These are phyloP conservation scores for Dioscorea cayenensis DNA, from an alignment of 116 monocot genomes.

Conservation along the genomic window DNA sequence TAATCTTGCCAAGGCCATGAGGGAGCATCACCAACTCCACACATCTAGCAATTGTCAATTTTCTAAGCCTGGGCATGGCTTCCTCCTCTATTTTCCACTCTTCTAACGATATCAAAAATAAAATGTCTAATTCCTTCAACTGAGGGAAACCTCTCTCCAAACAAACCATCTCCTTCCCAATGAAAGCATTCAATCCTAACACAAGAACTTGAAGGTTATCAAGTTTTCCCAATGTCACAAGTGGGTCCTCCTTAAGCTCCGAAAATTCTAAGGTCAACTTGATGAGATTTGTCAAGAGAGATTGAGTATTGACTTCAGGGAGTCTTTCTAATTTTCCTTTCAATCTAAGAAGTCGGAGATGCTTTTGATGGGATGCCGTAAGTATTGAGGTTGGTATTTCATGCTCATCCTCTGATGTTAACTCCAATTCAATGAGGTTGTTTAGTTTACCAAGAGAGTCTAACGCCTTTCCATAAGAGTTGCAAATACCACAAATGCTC, in stretches of 20 bases:
- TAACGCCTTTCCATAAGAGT: background rate
- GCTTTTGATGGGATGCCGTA: background rate
- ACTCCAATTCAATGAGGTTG: background rate
- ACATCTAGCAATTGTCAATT: background rate
- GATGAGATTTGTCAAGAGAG: slow-evolving; percentile 2
- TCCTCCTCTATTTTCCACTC: slow-evolving; percentile 7
- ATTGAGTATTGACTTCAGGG: background rate
- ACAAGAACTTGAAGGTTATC: slow-evolving; percentile 3
- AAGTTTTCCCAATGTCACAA: slow-evolving; percentile 8
- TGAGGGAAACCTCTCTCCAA: slow-evolving; percentile 3
- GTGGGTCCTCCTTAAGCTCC: background rate
- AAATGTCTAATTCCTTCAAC: background rate
- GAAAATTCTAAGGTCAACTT: background rate
- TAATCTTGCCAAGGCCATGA: no score
- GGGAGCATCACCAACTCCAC: no score
- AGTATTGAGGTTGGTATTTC: no score
- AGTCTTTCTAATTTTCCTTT: background rate
- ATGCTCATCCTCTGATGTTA: background rate
- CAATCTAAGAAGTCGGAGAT: background rate
- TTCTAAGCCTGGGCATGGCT: slow-evolving; percentile 7
- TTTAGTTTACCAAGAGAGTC: background rate
- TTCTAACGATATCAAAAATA: slow-evolving; percentile 3
- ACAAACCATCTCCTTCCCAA: slow-evolving; percentile 8
- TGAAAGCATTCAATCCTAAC: background rate
- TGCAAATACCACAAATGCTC: background rate